Conservation (phyloP, 2,329 filamentous ascomycete genomes). For the Talaromyces amestolkiae region DNA sequence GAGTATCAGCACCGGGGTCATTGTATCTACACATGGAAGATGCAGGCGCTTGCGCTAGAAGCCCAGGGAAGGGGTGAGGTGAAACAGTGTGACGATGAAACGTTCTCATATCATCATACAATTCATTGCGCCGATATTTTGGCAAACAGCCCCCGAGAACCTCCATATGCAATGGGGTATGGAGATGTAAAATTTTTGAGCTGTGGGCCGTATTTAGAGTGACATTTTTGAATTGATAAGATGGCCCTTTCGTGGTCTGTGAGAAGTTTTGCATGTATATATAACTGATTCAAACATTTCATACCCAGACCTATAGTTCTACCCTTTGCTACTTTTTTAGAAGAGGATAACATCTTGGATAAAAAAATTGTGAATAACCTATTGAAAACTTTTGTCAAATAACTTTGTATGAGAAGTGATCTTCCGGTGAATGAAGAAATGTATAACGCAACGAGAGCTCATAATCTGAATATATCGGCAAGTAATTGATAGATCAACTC, state of each 20-base stretch:
- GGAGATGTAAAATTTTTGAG: neutral
- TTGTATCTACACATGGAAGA: no score
- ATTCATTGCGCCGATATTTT: neutral
- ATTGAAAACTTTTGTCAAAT: no score
- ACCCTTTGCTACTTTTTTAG: no score
- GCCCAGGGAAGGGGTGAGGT: no score
- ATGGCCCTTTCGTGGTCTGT: neutral
- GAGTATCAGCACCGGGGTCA: no score
- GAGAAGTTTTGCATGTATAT: neutral
- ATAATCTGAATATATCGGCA: no score
- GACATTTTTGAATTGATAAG: neutral
- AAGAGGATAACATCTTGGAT: no score
- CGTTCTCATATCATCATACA: conserved; percentile 6
- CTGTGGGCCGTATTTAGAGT: neutral
- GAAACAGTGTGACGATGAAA: neutral
- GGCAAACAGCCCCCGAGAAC: neutral
- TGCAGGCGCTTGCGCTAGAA: no score
- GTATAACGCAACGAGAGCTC: no score
- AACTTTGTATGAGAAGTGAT: no score
- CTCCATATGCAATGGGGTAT: neutral
- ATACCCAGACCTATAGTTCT: neutral
- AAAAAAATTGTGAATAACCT: no score
- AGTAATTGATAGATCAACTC: neutral
- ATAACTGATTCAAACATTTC: neutral
- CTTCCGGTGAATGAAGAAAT: no score